These are phyloP conservation scores for Coemansia sp. DNA, from an alignment of 192 early-diverging fungal species.

Conservation along the genomic window DNA sequence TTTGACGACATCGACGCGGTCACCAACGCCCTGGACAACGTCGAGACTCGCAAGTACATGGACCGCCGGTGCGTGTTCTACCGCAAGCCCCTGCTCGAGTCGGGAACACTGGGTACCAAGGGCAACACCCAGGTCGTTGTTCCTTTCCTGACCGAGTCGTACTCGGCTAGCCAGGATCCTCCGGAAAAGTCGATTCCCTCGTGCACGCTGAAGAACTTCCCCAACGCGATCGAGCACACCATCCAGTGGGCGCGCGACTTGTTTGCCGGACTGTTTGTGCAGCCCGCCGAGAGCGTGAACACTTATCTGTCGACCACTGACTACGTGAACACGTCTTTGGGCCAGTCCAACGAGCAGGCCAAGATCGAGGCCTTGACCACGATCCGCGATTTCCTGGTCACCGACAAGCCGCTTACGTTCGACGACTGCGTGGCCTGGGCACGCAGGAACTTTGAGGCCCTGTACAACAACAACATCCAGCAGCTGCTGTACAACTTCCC, in stretches of 20 bases:
- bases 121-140: conserved; percentile 99
- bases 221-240: conserved; percentile 82
- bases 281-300: conserved; percentile 94
- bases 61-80: conserved; percentile 96
- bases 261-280: conserved; percentile 91
- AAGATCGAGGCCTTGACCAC: conserved; percentile 75
- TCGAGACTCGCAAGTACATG: conserved; percentile 96
- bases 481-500: conserved; percentile 99
- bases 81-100: conserved; percentile 92
- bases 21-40: conserved; percentile 98
- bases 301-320: conserved; percentile 82
- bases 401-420: conserved; percentile 79
- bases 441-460: conserved; percentile 87
- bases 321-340: conserved; percentile 71
- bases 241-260: conserved; percentile 97
- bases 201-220: conserved; percentile 89
- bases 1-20: conserved; percentile 86
- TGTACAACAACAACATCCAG: conserved; percentile 86
- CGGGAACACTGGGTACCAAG: conserved; percentile 98
- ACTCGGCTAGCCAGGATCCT: conserved; percentile 96
- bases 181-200: conserved; percentile 93
- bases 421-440: conserved; percentile 93
- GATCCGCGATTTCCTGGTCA: conserved; percentile 72
- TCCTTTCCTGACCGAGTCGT: conserved; percentile 95
- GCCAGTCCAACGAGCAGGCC: conserved; percentile 66